Percentiles rank a stretch among this genome's conserved stretches.
These are phyloP conservation scores for Dioszegia hungarica DNA, from an alignment of 768 basidiomycete genomes.

Conservation along the genomic window DNA sequence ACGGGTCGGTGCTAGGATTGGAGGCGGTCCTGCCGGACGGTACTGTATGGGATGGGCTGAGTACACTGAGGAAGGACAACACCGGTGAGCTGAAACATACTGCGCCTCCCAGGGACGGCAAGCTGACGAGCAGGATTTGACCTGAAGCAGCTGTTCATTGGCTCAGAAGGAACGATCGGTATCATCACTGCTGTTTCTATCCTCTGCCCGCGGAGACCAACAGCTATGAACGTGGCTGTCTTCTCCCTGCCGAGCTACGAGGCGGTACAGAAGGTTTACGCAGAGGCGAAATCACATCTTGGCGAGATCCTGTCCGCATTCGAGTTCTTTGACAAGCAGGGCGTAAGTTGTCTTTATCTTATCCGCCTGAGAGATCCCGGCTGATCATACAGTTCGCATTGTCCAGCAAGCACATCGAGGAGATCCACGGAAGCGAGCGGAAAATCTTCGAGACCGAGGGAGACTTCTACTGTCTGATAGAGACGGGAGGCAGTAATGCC, in stretches of 20 bases:
- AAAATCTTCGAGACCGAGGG: slow-evolving; percentile 69
- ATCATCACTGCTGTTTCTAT: slow-evolving; percentile 93
- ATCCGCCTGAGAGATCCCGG: neutral
- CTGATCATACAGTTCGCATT: neutral
- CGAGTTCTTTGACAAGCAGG: slow-evolving; percentile 84
- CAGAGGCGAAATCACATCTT: slow-evolving; percentile 70
- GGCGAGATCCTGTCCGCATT: slow-evolving; percentile 97
- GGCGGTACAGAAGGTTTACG: slow-evolving; percentile 78
- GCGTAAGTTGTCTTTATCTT: slow-evolving; percentile 50
- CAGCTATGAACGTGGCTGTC: slow-evolving; percentile 82
- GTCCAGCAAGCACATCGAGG: slow-evolving; percentile 3
- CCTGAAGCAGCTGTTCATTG: slow-evolving; percentile 96
- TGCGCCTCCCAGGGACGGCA: neutral
- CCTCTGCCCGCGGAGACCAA: slow-evolving; percentile 71
- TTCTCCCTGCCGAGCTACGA: slow-evolving; percentile 81
- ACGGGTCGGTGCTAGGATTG: slow-evolving; percentile 88
- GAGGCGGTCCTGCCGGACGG: slow-evolving; percentile 95
- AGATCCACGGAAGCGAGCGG: slow-evolving; percentile 56
- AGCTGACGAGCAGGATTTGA: slow-evolving; percentile 69
- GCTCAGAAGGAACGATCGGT: slow-evolving; percentile 92
- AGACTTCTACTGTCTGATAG: slow-evolving; percentile 80
- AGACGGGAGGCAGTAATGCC: slow-evolving; percentile 86
- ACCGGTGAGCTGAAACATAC: slow-evolving; percentile 74
- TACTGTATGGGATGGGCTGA: slow-evolving; percentile 78
- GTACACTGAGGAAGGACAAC: slow-evolving; percentile 91